Evolutionary conservation across 2,329 filamentous ascomycete genomes (phyloP).

Genomic region (Neonectria faginata): DNA sequence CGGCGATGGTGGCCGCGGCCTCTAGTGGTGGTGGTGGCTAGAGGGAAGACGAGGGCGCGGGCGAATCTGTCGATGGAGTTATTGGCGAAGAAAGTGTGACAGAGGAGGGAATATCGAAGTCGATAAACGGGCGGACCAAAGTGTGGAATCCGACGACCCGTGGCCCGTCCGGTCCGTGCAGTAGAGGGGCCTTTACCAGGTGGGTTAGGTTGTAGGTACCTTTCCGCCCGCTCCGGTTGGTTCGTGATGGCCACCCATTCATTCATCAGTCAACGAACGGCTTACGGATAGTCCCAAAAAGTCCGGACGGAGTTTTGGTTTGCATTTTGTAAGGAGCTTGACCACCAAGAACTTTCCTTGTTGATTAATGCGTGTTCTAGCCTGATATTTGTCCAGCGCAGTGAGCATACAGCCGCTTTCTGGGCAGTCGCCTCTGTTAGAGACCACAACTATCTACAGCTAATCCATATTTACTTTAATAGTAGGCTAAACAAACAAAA

Average conservation of each 20-base stretch:
- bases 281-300: neutral
- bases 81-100: neutral
- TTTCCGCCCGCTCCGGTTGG: constrained; percentile 22
- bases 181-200: constrained; percentile 13
- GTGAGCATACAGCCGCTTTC: too few species aligned
- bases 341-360: neutral
- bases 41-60: neutral
- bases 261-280: neutral
- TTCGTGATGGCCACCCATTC: constrained; percentile 4
- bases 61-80: neutral
- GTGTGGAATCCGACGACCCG: constrained; percentile 13
- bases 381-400: too few species aligned
- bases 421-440: too few species aligned
- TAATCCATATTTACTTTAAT: too few species aligned
- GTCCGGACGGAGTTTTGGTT: neutral
- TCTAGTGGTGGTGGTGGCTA: constrained; percentile 3
- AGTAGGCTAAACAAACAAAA: too few species aligned
- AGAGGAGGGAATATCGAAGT: constrained; percentile 26
- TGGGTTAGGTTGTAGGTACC: constrained; percentile 3
- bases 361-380: neutral
- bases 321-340: neutral
- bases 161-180: constrained; percentile 5
- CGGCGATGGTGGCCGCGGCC: constrained; percentile 21
- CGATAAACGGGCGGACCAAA: constrained; percentile 7
- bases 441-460: too few species aligned